phyloP scores from a whole-genome alignment of 768 basidiomycete genomes.

The Phylloporus scabripes region DNA sequence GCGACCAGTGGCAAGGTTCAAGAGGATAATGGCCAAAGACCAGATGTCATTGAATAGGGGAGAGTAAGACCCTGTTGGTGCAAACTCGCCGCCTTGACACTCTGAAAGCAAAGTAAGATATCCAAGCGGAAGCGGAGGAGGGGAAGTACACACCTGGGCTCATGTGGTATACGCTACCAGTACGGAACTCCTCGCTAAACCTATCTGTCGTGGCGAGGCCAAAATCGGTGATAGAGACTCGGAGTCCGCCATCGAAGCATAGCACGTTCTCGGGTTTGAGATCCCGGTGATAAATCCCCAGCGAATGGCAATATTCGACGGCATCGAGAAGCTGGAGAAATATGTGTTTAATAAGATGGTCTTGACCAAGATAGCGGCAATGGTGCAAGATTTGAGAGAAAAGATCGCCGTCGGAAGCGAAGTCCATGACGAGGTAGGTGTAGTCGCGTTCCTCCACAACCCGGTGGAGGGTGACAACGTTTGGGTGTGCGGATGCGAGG shows the following conservation, averaged over 20 bases:
- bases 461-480: conserved; percentile 85
- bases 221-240: conserved; percentile 89
- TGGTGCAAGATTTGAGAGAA: conserved; percentile 82
- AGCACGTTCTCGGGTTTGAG: conserved; percentile 96
- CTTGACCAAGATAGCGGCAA: conserved; percentile 77
- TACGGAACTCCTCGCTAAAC: conserved; percentile 82
- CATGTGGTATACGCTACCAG: conserved; percentile 98
- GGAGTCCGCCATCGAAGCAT: conserved; percentile 71
- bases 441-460: conserved; percentile 77
- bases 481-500: conserved; percentile 66
- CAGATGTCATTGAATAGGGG: conserved; percentile 91
- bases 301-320: conserved; percentile 86
- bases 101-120: conserved; percentile 46
- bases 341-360: conserved; percentile 78
- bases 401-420: conserved; percentile 84
- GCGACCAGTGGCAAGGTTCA: conserved; percentile 91
- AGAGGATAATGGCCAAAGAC: conserved; percentile 93
- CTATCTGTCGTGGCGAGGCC: conserved; percentile 88
- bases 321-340: conserved; percentile 94
- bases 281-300: conserved; percentile 94
- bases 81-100: conserved; percentile 73
- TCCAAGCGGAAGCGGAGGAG: conserved; percentile 6
- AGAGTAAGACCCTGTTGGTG: conserved; percentile 65
- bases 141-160: conserved; percentile 64
- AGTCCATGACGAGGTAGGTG: conserved; percentile 93